These are phyloP conservation scores for Kodamaea ohmeri DNA, from an alignment of 1,139 yeast genomes.

Conservation along the genomic window DNA sequence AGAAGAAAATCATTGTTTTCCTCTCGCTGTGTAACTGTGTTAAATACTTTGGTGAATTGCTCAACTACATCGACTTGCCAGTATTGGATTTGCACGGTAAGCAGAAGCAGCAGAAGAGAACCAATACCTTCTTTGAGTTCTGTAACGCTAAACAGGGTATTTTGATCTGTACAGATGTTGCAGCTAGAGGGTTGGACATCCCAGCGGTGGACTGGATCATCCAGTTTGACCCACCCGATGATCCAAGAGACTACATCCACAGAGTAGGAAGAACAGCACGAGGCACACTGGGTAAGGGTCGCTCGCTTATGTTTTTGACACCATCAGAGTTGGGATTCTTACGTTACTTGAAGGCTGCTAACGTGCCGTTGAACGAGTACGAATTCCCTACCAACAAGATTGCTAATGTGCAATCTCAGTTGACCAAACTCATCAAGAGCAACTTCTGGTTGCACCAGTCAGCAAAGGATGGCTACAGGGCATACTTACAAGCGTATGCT, in stretches of 20 bases:
- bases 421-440: constrained; percentile 85
- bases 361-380: constrained; percentile 94
- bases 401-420: constrained; percentile 92
- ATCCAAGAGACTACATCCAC: constrained; percentile 63
- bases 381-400: constrained; percentile 93
- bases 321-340: constrained; percentile 94
- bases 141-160: constrained; percentile 81
- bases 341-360: constrained; percentile 92
- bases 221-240: constrained; percentile 67
- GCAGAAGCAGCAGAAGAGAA: constrained; percentile 97
- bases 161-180: constrained; percentile 30
- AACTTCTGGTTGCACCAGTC: constrained; percentile 93
- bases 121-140: constrained; percentile 95
- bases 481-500: constrained; percentile 95
- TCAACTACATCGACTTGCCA: constrained; percentile 93
- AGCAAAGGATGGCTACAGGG: constrained; percentile 96
- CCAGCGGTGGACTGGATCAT: constrained; percentile 32
- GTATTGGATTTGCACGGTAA: constrained; percentile 96
- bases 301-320: constrained; percentile 88
- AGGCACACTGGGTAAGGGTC: constrained; percentile 88
- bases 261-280: constrained; percentile 33
- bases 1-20: constrained; percentile 91
- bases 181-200: constrained; percentile 31
- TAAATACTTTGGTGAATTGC: constrained; percentile 88
- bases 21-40: constrained; percentile 96